phyloP scores from a whole-genome alignment of 2,329 filamentous ascomycete genomes.

The Thermoascus crustaceus region DNA sequence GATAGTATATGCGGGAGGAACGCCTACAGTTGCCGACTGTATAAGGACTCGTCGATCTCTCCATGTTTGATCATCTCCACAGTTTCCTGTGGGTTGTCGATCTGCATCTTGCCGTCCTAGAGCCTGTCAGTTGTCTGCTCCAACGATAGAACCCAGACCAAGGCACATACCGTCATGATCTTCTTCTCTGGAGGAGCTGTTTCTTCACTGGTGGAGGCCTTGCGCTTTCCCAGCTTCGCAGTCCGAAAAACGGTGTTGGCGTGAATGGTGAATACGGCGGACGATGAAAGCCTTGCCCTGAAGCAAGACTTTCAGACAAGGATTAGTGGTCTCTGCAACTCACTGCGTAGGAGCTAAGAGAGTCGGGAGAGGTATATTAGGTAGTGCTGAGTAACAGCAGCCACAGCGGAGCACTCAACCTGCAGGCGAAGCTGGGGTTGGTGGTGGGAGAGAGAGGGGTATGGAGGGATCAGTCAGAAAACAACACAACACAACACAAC shows the following conservation, averaged over 20 bases:
- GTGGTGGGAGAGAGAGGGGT: not conserved
- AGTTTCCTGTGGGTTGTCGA: slow-evolving; percentile 51
- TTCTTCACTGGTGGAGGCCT: slow-evolving; percentile 41
- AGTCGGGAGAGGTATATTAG: slow-evolving; percentile 12
- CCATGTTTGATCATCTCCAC: slow-evolving; percentile 55
- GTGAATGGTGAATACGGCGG: slow-evolving; percentile 32
- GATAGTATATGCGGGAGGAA: not conserved
- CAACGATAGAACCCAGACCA: slow-evolving; percentile 5
- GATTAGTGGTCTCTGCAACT: slow-evolving; percentile 14
- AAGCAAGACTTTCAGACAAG: slow-evolving; percentile 37
- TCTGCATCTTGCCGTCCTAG: slow-evolving; percentile 52
- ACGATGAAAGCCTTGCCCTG: slow-evolving; percentile 32
- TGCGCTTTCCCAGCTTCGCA: slow-evolving; percentile 46
- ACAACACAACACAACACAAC: slow-evolving; percentile 1
- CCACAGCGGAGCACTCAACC: not conserved
- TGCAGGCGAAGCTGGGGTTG: not conserved
- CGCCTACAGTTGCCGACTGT: slow-evolving; percentile 54
- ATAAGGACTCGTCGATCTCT: slow-evolving; percentile 60
- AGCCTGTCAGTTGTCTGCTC: slow-evolving; percentile 8
- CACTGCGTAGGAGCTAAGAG: slow-evolving; percentile 17
- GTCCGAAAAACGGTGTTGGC: slow-evolving; percentile 35
- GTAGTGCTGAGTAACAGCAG: slow-evolving; percentile 7
- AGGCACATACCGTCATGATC: slow-evolving; percentile 41
- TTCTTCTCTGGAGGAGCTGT: slow-evolving; percentile 44
- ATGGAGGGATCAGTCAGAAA: not conserved